Evolutionary conservation across 1,284 basidiomycete species (phyloP).

Genomic region (Bondarzewia mesenterica): DNA sequence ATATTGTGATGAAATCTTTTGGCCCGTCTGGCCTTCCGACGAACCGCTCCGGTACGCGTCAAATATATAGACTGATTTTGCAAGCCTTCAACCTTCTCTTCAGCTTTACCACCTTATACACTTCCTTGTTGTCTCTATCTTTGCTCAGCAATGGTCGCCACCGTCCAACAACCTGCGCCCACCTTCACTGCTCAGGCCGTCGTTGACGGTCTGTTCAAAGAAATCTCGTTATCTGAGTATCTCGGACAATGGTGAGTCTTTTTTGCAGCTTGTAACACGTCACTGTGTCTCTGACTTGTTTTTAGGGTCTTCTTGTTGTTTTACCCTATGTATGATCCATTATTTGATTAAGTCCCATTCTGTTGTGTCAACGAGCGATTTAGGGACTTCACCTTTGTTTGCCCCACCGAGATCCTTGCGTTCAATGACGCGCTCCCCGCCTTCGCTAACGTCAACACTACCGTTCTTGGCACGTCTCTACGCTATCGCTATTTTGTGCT

Average conservation of each 20-base stretch:
- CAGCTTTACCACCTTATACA: neutral
- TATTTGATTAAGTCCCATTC: slow-evolving; percentile 1
- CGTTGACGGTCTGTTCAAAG: slow-evolving; percentile 67
- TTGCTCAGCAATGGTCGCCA: slow-evolving; percentile 25
- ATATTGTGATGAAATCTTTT: neutral
- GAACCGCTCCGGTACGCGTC: neutral
- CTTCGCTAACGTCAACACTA: slow-evolving; percentile 68
- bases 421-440: slow-evolving; percentile 79
- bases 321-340: slow-evolving; percentile 61
- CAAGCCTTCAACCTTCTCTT: neutral
- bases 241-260: slow-evolving; percentile 70
- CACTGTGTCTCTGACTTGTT: slow-evolving; percentile 11
- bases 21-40: neutral
- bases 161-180: slow-evolving; percentile 73
- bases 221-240: slow-evolving; percentile 66
- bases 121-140: neutral
- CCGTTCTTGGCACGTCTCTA: slow-evolving; percentile 57
- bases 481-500: neutral
- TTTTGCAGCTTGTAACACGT: neutral
- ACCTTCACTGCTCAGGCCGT: slow-evolving; percentile 66
- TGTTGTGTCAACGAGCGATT: neutral
- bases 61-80: no score
- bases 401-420: slow-evolving; percentile 89
- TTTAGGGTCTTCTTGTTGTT: slow-evolving; percentile 71
- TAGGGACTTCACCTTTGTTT: slow-evolving; percentile 81